Conservation (phyloP, 805 yeast genomes). For the Jamesozyma hellenica region DNA sequence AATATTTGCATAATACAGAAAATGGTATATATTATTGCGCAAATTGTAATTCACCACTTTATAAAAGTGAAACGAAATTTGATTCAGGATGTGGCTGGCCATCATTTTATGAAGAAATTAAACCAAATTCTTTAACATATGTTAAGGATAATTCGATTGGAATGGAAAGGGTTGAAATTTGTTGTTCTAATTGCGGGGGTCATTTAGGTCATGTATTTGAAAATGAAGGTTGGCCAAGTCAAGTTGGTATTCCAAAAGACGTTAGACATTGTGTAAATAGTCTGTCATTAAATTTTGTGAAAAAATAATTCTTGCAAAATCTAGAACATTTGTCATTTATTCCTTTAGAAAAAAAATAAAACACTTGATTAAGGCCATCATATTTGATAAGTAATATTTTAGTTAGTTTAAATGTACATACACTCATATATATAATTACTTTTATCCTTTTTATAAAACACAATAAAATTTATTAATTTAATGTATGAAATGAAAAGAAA, state of each 20-base stretch:
- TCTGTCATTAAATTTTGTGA: slow-evolving; percentile 56
- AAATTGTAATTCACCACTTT: slow-evolving; percentile 74
- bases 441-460: no score
- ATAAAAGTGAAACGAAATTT: slow-evolving; percentile 71
- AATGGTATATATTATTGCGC: slow-evolving; percentile 76
- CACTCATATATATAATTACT: neutral
- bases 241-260: slow-evolving; percentile 51
- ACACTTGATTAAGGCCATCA: no score
- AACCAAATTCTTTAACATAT: slow-evolving; percentile 65
- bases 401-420: neutral
- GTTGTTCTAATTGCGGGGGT: slow-evolving; percentile 81
- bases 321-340: no score
- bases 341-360: no score
- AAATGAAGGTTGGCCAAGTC: slow-evolving; percentile 73
- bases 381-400: no score
- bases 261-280: slow-evolving; percentile 94
- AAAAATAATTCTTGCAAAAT: no score
- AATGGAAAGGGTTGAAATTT: slow-evolving; percentile 80
- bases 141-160: slow-evolving; percentile 57
- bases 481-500: no score
- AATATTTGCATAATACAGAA: slow-evolving; percentile 24
- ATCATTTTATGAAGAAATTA: slow-evolving; percentile 73
- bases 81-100: slow-evolving; percentile 98
- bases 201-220: slow-evolving; percentile 92
- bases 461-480: no score